Base-by-base conservation (phyloP, 2,329 filamentous ascomycete species). In the Stagonosporopsis cucurbitacearum region DNA sequence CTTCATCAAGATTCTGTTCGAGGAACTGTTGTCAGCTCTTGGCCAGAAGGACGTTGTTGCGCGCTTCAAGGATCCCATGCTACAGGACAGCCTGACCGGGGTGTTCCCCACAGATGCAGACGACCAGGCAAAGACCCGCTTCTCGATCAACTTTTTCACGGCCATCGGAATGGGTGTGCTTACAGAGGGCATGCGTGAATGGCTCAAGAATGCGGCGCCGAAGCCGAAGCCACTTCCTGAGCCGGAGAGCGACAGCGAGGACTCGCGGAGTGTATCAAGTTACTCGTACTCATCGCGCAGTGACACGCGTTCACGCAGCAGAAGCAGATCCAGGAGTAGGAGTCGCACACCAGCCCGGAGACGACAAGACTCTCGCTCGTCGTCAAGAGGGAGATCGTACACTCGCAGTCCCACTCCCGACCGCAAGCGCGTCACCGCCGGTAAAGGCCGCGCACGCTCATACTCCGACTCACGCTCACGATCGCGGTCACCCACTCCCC, bases 91-190 rank as follows among this genome's bases (percentile, higher is more conserved):
- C 72, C 86, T 97, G 56, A 86, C 88, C 35, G 94, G 94, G 26
- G 80, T 99, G 39, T 98, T 99, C 82, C 95, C 95, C 0, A 88
- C 82, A 58, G 93, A 98, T 74, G 91, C 67, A n/a, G 65, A 69
- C 57, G 91, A 92, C 69, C 86, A 92, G 22, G 88, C 91, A 71
- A 95, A 97, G 77, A 92, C 93, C 35, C 88, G 94, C 50, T 99
- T 99, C 81, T 91, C 93, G 46, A 96, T 99, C 87, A 99, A 99
- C 78, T 99, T 97, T 82, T 98, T 99, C 76, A 99, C 95, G 9
- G 95, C 92, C 69, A 96, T 99, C 68, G 92, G 93, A 55, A 96
- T 99, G 90, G 95, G 95, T 72, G 87, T 86, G 22, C 83, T 99
- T 59, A 99, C 95, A 2, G 95, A 99, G 73, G 90, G 92, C 64